Evolutionary conservation across 441 rosid species (phyloP).

Genomic region (Daphne laureola): DNA sequence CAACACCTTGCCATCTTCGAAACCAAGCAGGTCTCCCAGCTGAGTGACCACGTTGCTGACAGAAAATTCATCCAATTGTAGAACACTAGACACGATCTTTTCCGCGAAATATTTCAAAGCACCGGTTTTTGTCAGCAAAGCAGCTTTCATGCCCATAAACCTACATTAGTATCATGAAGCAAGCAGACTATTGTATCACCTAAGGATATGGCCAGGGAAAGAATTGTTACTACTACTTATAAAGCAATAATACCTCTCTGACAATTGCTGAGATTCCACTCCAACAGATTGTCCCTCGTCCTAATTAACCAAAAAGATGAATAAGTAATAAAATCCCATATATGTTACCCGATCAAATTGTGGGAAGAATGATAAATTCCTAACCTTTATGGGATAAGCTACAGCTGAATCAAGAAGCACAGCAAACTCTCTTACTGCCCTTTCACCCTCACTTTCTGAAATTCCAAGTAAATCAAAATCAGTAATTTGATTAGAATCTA

Average conservation of each 20-base stretch:
- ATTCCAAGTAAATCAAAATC: constrained; percentile 29
- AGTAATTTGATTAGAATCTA: too few relatives aligned
- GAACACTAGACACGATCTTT: constrained; percentile 45
- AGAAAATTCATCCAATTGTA: constrained; percentile 29
- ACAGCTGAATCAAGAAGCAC: constrained; percentile 53
- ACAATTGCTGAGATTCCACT: constrained; percentile 22
- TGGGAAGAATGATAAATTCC: constrained; percentile 6
- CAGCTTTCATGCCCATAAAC: constrained; percentile 82
- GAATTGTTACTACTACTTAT: background rate
- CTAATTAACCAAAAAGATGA: constrained; percentile 22
- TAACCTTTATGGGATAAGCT: constrained; percentile 39
- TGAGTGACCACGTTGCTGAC: constrained; percentile 25
- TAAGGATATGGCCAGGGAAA: background rate
- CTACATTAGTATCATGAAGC: constrained; percentile 25
- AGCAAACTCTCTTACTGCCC: constrained; percentile 66
- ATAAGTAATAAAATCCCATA: constrained; percentile 6
- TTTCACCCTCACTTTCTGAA: constrained; percentile 81
- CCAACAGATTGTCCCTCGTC: constrained; percentile 20
- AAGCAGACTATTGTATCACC: constrained; percentile 5
- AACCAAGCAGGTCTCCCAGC: constrained; percentile 59
- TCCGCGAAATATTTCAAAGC: constrained; percentile 41
- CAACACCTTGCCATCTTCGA: constrained; percentile 43
- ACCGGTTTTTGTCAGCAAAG: constrained; percentile 44
- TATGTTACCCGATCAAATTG: constrained; percentile 2
- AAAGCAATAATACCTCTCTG: constrained; percentile 42